Base-by-base conservation (phyloP, 2,329 filamentous ascomycete genomes). In the Tolypocladium endophyticum region DNA sequence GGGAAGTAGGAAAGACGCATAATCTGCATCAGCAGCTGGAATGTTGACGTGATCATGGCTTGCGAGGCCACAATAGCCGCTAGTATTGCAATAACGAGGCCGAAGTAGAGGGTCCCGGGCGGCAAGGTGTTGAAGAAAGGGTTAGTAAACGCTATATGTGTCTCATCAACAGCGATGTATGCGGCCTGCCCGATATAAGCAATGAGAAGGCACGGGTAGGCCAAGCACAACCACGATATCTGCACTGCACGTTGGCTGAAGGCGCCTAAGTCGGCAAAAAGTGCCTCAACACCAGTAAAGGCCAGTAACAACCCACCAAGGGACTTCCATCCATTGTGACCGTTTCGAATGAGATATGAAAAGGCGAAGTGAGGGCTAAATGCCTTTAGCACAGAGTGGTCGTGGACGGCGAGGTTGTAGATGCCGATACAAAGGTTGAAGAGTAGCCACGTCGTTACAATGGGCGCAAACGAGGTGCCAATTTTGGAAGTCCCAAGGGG, bases 41-140 rank as follows among this genome's bases (percentile, higher is more conserved):
- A 92, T 0, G 86, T 85, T 9, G 83, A 85, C 0, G 89, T 92
- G 57, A 92, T 90, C 74, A 92, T 87, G 12, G 89, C 89, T 64
- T 92, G 89, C 4, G 85, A 89, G 0, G 89, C 89, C 14, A 92
- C 88, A 64, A 92, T 84, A 33, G 87, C 87, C 4, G 87, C 87
- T 4, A 88, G 73, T 11, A 91, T 79, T 0, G 88, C 87, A 55
- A 91, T 73, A 3, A 92, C 78, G 35, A 92, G 74, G 59, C 81
- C 83, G 5, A 86, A 86, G 66, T 87, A 89, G 28, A 91, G 76
- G 67, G 82, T 86, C 4, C 87, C 87, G 0, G 83, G 82, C 0
- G 88, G 87, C 0, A 85, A 83, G 0, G 84, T 81, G 63, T 87
- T 83, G 74, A 88, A 92, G 68, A 92, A 90, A 0, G 89, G 88